These are phyloP conservation scores for Stygiomarasmius scandens DNA, from an alignment of 1,284 basidiomycete species.

Conservation along the genomic window DNA sequence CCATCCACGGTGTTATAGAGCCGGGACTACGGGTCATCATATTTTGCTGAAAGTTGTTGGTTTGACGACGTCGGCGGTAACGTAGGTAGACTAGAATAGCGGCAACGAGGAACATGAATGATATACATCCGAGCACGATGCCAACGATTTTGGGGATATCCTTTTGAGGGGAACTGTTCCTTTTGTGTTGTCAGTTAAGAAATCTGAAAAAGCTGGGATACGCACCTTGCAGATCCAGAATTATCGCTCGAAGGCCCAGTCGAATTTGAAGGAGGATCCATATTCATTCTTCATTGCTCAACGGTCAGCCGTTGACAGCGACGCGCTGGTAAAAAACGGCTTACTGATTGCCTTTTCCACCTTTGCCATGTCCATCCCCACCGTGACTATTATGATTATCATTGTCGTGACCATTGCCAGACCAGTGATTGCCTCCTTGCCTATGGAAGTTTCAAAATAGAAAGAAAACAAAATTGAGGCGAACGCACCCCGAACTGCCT, in stretches of 20 bases:
- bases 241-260: no score
- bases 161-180: background rate
- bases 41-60: constrained; percentile 1
- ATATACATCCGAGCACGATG: background rate
- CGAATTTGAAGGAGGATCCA: no score
- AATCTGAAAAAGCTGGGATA: no score
- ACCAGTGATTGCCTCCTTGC: background rate
- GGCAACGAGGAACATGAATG: background rate
- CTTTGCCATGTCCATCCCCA: background rate
- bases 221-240: no score
- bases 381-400: no score
- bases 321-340: no score
- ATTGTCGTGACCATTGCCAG: background rate
- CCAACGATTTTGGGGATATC: constrained; percentile 4
- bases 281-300: no score
- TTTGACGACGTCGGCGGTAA: constrained; percentile 8
- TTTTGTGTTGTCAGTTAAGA: no score
- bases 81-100: constrained; percentile 4
- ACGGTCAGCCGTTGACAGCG: no score
- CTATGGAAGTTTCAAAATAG: no score
- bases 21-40: constrained; percentile 4
- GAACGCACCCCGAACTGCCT: background rate
- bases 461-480: no score
- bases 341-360: no score
- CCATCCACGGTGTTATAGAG: background rate